Percentiles rank a stretch among this genome's conserved stretches.
phyloP scores from a whole-genome alignment of 2,329 filamentous ascomycete genomes.

The Cordyceps pruinosa region DNA sequence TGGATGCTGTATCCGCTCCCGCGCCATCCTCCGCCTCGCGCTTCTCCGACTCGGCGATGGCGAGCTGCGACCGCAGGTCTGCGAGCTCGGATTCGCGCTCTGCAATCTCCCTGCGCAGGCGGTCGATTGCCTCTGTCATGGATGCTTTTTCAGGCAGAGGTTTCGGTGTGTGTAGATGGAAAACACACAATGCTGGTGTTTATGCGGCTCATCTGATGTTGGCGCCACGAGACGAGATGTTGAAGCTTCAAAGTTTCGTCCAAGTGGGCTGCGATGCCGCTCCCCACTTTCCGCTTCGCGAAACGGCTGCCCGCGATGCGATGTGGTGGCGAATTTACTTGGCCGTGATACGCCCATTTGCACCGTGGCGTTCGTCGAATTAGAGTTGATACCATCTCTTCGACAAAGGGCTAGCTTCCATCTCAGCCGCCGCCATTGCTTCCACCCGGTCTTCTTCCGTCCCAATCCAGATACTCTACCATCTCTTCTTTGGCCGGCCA shows the following conservation, averaged over 20 bases:
- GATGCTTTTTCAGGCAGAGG: no score
- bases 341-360: no score
- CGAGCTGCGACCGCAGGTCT: constrained; percentile 38
- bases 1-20: not conserved
- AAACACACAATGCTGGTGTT: not conserved
- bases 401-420: no score
- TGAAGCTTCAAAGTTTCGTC: constrained; percentile 4
- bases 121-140: constrained; percentile 22
- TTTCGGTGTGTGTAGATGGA: not conserved
- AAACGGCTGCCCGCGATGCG: not conserved
- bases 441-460: no score
- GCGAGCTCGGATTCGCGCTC: constrained; percentile 42
- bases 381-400: no score
- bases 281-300: constrained; percentile 4
- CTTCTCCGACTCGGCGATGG: constrained; percentile 29
- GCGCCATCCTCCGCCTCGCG: constrained; percentile 7
- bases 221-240: not conserved
- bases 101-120: constrained; percentile 41
- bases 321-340: not conserved
- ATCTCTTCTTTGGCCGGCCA: no score
- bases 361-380: no score
- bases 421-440: no score
- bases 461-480: no score
- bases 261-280: not conserved
- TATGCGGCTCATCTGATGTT: not conserved